Conservation (phyloP, 805 yeast species). For the Kuraishia ogatae region DNA sequence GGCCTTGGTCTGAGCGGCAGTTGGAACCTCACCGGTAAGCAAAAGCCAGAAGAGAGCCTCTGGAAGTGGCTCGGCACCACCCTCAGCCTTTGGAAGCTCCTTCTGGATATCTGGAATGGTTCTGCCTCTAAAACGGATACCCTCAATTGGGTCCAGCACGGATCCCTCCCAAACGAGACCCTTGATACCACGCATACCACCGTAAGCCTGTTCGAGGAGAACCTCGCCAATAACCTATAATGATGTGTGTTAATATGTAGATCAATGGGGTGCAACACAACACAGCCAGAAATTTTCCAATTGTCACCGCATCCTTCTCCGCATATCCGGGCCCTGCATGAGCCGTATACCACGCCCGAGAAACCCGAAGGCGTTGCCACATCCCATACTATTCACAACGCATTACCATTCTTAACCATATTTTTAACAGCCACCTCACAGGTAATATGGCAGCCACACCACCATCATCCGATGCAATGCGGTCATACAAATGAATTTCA, state of each 20-base stretch:
- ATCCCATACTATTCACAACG: too few species aligned
- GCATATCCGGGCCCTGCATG: too few species aligned
- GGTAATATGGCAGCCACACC: background rate
- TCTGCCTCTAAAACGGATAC: constrained; percentile 78
- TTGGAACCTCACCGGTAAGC: constrained; percentile 77
- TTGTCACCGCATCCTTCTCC: too few species aligned
- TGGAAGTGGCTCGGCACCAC: constrained; percentile 58
- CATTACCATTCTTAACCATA: too few species aligned
- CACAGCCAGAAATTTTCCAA: too few species aligned
- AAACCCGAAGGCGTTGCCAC: too few species aligned
- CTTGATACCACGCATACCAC: constrained; percentile 87
- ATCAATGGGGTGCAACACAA: too few species aligned
- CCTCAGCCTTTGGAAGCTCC: constrained; percentile 68
- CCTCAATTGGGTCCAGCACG: constrained; percentile 76
- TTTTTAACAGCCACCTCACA: too few species aligned
- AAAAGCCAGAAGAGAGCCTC: constrained; percentile 79
- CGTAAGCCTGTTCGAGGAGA: constrained; percentile 72
- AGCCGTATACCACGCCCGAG: too few species aligned
- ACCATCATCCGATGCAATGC: background rate
- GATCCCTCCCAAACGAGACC: constrained; percentile 88
- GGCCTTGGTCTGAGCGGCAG: constrained; percentile 59
- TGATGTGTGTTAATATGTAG: constrained; percentile 1
- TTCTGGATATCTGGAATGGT: constrained; percentile 74
- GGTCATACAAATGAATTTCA: background rate
- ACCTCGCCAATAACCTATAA: constrained; percentile 59